Base-by-base conservation (phyloP, 331 rosid species). In the Acacia pycnantha region DNA sequence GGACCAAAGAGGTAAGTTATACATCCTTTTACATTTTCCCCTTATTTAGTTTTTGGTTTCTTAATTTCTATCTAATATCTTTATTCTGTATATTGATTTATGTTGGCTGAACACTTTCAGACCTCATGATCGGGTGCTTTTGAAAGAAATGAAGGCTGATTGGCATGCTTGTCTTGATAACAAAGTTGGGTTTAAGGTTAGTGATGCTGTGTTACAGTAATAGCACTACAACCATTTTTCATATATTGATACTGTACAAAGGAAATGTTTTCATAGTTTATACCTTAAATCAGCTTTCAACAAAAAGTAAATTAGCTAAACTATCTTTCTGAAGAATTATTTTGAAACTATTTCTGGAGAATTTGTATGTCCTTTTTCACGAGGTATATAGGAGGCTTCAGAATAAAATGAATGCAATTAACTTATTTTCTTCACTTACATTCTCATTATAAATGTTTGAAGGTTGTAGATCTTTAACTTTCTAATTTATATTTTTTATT, bases 171-270 rank as follows among this genome's bases (percentile, higher is more conserved):
- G 98, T 87, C 98, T 94, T 29, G 97, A 92, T 79, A 94, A 50
- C 87, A 88, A 91, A 88, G 97, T 94, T 89, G 98, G 98, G 53
- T 94, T 94, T 82, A 94, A 94, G 97, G 98, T 94, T 79, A 87
- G 92, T 86, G 64, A 37, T 79, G 50, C 40, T 21, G 21, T 69
- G 83, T 40, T 22, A 56, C n/a, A 18, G 31, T 68, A 80, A 56
- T 75, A 74, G 50, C 22, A 41, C 26, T 51, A 65, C 31, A 66
- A 2, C 18, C 46, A n/a, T 74, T 79, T 69, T 33, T 27, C 80
- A 62, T 66, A 11, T 70, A 61, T 65, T 51, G 44, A 70, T 70
- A 65, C 73, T 59, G 15, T 74, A 33, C 3, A 44, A 64, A 46
- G 81, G 73, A 74, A 76, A 64, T n/a, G 50, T 31, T 84, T 71